A percentile compares a stretch with the other conserved stretches of the same genome.
phyloP scores from a whole-genome alignment of 352 stramenopile genomes.

The Pseudoperonospora humuli region DNA sequence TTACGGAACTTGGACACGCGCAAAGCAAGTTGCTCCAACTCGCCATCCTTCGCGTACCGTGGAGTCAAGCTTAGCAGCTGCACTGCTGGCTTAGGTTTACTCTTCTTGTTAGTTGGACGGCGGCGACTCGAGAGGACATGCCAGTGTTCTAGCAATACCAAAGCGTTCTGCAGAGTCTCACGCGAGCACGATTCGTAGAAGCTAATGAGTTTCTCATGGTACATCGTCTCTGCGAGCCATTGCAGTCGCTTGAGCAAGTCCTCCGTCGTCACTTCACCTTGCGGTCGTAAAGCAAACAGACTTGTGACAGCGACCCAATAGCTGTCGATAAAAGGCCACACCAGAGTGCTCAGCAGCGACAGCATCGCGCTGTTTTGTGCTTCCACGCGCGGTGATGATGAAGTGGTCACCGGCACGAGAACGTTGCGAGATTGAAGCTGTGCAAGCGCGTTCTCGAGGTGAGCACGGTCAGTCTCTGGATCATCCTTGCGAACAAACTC shows the following conservation, averaged over 20 bases:
- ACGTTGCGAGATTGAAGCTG: slow-evolving; percentile 37
- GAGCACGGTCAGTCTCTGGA: slow-evolving; percentile 26
- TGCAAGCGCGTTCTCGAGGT: slow-evolving; percentile 38
- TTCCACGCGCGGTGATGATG: slow-evolving; percentile 10
- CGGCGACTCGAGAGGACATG: slow-evolving; percentile 39
- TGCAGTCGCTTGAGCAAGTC: slow-evolving; percentile 75
- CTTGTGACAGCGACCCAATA: slow-evolving; percentile 79
- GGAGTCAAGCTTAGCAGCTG: slow-evolving; percentile 28
- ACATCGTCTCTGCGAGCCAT: slow-evolving; percentile 83
- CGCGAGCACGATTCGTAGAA: slow-evolving; percentile 85
- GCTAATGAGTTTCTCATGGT: slow-evolving; percentile 77
- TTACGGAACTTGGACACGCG: slow-evolving; percentile 73
- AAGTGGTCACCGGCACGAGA: slow-evolving; percentile 12
- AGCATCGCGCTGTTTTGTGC: slow-evolving; percentile 31
- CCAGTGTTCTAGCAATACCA: slow-evolving; percentile 60
- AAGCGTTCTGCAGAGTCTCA: slow-evolving; percentile 75
- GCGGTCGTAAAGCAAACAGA: slow-evolving; percentile 55
- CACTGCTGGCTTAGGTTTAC: slow-evolving; percentile 12
- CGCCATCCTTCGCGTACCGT: slow-evolving; percentile 43
- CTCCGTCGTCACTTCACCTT: slow-evolving; percentile 39
- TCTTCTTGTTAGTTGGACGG: slow-evolving; percentile 4
- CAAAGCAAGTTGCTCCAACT: slow-evolving; percentile 52
- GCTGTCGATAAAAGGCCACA: slow-evolving; percentile 86
- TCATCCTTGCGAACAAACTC: slow-evolving; percentile 76
- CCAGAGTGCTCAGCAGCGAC: slow-evolving; percentile 59